These are phyloP conservation scores for Magnusiomyces ingens DNA, from an alignment of 1,139 yeast genomes.

Conservation along the genomic window DNA sequence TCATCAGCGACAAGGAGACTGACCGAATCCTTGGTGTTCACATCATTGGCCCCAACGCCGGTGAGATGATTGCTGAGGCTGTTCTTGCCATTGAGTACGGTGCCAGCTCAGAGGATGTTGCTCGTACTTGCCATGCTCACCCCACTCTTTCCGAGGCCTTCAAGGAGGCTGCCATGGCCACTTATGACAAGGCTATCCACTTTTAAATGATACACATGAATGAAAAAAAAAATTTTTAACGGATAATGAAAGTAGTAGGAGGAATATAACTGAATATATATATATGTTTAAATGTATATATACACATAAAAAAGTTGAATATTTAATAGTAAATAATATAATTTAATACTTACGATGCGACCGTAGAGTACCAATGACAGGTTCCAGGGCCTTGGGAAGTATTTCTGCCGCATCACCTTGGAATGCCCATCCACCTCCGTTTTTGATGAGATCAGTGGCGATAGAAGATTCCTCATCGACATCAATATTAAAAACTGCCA, in stretches of 20 bases:
- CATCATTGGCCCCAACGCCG: constrained; percentile 96
- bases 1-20: constrained; percentile 93
- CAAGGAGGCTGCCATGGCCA: constrained; percentile 95
- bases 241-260: constrained; percentile 1
- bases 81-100: constrained; percentile 98
- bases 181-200: constrained; percentile 86
- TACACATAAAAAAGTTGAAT: neutral
- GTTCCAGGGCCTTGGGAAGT: constrained; percentile 61
- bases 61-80: constrained; percentile 99
- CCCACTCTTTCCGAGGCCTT: constrained; percentile 97
- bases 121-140: constrained; percentile 97
- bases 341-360: constrained; percentile 8
- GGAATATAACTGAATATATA: neutral
- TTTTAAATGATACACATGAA: constrained; percentile 37
- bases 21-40: constrained; percentile 96
- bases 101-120: constrained; percentile 95
- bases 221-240: neutral
- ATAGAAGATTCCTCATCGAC: constrained; percentile 33
- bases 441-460: neutral
- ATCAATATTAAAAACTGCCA: constrained; percentile 76
- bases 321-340: neutral
- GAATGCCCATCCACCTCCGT: constrained; percentile 55
- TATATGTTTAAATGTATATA: neutral
- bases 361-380: constrained; percentile 28
- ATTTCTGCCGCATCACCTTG: constrained; percentile 73